These are phyloP conservation scores for Sporothrix brunneoviolacea DNA, from an alignment of 2,329 filamentous ascomycete species.

Conservation along the genomic window DNA sequence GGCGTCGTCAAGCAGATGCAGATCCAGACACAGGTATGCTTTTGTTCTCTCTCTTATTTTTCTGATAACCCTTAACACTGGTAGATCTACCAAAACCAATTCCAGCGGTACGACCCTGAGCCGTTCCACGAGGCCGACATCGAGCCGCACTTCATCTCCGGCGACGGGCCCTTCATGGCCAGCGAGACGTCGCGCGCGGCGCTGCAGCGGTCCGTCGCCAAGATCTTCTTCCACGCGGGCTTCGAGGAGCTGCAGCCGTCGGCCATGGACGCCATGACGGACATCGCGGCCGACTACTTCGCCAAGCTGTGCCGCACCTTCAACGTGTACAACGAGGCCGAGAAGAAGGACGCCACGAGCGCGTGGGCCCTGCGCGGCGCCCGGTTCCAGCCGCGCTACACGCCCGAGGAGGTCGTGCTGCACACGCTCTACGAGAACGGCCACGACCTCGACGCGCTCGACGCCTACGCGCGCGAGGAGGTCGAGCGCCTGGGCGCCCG, in stretches of 20 bases:
- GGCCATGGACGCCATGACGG: slow-evolving; percentile 82
- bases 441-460: slow-evolving; percentile 71
- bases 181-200: slow-evolving; percentile 75
- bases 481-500: slow-evolving; percentile 79
- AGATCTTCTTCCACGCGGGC: slow-evolving; percentile 91
- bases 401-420: slow-evolving; percentile 75
- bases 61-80: slow-evolving; percentile 3
- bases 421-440: slow-evolving; percentile 83
- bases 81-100: slow-evolving; percentile 94
- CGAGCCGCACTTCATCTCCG: slow-evolving; percentile 80
- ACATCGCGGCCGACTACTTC: slow-evolving; percentile 86
- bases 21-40: slow-evolving; percentile 83
- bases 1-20: slow-evolving; percentile 99
- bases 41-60: neutral
- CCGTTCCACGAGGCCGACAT: slow-evolving; percentile 84
- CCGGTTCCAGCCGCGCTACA: slow-evolving; percentile 59
- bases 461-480: slow-evolving; percentile 86
- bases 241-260: slow-evolving; percentile 97
- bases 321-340: slow-evolving; percentile 75
- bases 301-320: slow-evolving; percentile 73
- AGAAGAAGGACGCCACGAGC: slow-evolving; percentile 58
- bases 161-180: slow-evolving; percentile 82
- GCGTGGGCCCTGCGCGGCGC: slow-evolving; percentile 33
- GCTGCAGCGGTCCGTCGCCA: slow-evolving; percentile 82
- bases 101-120: slow-evolving; percentile 89